Evolutionary conservation across 2,329 filamentous ascomycete species (phyloP).

Genomic region (Neofusicoccum sp.): DNA sequence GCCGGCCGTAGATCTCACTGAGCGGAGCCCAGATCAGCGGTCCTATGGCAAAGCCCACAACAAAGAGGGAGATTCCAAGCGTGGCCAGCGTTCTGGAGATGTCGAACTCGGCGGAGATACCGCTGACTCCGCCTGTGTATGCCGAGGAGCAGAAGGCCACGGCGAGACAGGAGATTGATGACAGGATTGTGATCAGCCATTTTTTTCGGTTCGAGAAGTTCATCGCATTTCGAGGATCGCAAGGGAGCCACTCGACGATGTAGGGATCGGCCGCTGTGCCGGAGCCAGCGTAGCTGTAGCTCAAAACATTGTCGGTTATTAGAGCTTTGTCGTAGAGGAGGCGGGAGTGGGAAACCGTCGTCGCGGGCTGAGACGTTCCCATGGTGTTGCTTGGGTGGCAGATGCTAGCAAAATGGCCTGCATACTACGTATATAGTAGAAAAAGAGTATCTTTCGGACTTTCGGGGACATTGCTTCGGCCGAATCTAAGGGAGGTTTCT

Average conservation of each 20-base stretch:
- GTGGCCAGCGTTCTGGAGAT: conserved; percentile 39
- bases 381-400: no score
- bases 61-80: conserved; percentile 45
- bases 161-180: conserved; percentile 43
- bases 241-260: conserved; percentile 50
- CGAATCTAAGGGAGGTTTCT: no score
- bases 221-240: conserved; percentile 51
- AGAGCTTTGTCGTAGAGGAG: conserved; percentile 40
- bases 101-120: not conserved
- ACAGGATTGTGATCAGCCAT: conserved; percentile 45
- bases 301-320: conserved; percentile 37
- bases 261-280: conserved; percentile 49
- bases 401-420: no score
- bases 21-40: conserved; percentile 57
- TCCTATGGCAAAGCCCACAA: conserved; percentile 47
- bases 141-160: conserved; percentile 49
- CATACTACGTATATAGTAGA: no score
- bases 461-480: no score
- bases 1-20: conserved; percentile 53
- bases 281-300: conserved; percentile 45
- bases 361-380: no score
- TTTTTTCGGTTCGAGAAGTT: conserved; percentile 42
- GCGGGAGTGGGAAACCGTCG: conserved; percentile 34
- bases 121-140: conserved; percentile 37
- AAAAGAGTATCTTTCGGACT: no score